Evolutionary conservation across 2,329 filamentous ascomycete genomes (phyloP).

Genomic region (Botryotinia convoluta): DNA sequence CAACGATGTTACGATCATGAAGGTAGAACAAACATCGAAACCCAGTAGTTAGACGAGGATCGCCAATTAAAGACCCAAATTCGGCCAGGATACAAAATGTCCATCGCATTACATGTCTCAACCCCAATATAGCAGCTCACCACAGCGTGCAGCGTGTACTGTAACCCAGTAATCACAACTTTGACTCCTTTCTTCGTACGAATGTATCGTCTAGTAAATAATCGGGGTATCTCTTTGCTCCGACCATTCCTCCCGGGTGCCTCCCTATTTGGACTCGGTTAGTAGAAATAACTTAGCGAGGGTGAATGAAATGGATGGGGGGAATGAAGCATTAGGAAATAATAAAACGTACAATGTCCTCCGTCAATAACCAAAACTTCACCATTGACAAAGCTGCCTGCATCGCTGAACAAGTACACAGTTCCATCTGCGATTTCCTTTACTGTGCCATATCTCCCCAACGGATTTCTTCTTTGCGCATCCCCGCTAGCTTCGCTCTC

Average conservation of each 20-base stretch:
- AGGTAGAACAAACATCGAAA: background rate
- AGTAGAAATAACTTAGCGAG: background rate
- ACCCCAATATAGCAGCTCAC: background rate
- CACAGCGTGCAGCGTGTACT: background rate
- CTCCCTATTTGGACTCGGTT: constrained; percentile 23
- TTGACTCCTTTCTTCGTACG: constrained; percentile 20
- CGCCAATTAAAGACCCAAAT: background rate
- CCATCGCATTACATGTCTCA: background rate
- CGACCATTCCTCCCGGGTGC: constrained; percentile 27
- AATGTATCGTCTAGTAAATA: constrained; percentile 33
- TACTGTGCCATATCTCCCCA: constrained; percentile 73
- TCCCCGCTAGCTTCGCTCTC: constrained; percentile 28
- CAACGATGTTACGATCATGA: background rate
- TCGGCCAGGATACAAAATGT: background rate
- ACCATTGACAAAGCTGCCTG: constrained; percentile 83
- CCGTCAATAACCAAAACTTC: constrained; percentile 74
- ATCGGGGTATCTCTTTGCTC: constrained; percentile 32
- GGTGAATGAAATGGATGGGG: background rate
- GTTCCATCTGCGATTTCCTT: constrained; percentile 92
- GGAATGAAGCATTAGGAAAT: background rate
- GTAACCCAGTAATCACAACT: background rate
- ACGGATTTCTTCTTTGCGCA: constrained; percentile 55
- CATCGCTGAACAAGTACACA: constrained; percentile 81
- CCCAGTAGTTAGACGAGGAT: background rate
- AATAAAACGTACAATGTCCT: constrained; percentile 27